These are phyloP conservation scores for Herpetomonas muscarum DNA, from an alignment of 208 protist genomes.

Conservation along the genomic window DNA sequence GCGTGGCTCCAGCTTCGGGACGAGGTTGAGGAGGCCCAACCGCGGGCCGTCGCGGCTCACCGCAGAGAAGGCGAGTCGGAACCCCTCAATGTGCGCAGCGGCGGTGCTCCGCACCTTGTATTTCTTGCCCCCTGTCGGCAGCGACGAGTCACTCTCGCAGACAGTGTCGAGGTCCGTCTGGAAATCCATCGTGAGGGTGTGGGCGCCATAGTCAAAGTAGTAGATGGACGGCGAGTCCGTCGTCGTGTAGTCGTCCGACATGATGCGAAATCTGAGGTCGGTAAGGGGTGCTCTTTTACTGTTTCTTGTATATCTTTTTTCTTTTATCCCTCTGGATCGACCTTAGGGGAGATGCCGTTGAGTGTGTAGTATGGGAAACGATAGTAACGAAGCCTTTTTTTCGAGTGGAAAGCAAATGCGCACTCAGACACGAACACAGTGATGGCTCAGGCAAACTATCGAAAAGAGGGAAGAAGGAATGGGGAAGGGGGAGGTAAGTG, in stretches of 20 bases:
- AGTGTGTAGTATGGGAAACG: no score
- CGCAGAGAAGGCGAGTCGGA: conserved; percentile 26
- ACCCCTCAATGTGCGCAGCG: conserved; percentile 16
- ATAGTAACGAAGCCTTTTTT: no score
- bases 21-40: conserved; percentile 27
- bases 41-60: conserved; percentile 32
- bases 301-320: no score
- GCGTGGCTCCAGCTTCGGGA: conserved; percentile 4
- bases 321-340: no score
- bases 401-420: no score
- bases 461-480: no score
- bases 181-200: conserved; percentile 11
- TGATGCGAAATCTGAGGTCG: neutral
- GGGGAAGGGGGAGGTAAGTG: no score
- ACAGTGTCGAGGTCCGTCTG: neutral
- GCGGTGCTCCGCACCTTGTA: neutral
- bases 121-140: neutral
- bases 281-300: neutral
- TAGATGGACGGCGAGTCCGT: conserved; percentile 13
- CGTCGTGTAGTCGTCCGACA: conserved; percentile 4
- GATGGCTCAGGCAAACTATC: no score
- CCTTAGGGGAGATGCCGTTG: no score
- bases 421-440: no score
- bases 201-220: conserved; percentile 41
- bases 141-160: neutral